Conservation (phyloP, 192 early-diverging fungal species). For the Linnemannia elongata region DNA sequence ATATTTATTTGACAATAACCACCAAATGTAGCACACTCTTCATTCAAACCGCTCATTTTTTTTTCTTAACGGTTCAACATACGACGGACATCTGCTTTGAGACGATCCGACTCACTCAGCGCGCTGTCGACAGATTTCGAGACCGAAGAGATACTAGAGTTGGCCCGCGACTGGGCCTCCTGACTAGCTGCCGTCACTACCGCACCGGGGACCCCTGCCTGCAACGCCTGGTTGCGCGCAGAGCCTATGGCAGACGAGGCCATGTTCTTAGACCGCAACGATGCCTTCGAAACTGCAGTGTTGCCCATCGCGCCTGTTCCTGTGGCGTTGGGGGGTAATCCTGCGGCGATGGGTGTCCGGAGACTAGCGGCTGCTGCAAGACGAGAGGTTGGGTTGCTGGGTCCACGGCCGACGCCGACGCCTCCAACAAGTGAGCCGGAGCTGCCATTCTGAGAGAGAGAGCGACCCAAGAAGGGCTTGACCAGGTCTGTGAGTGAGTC, state of each 20-base stretch:
- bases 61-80: slow-evolving; percentile 42
- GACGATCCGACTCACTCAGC: slow-evolving; percentile 37
- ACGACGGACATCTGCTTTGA: slow-evolving; percentile 47
- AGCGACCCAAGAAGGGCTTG: slow-evolving; percentile 39
- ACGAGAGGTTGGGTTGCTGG: slow-evolving; percentile 23
- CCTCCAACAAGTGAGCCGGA: slow-evolving; percentile 17
- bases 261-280: slow-evolving; percentile 41
- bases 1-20: too few relatives aligned
- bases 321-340: slow-evolving; percentile 31
- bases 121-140: slow-evolving; percentile 39
- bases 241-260: slow-evolving; percentile 44
- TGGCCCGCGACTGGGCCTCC: slow-evolving; percentile 41
- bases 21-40: too few relatives aligned
- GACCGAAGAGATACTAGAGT: slow-evolving; percentile 40
- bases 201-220: slow-evolving; percentile 21
- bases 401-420: slow-evolving; percentile 27
- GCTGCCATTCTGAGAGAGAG: neutral
- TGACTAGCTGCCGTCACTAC: slow-evolving; percentile 37
- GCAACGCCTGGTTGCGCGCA: slow-evolving; percentile 37
- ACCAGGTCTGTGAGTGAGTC: slow-evolving; percentile 37
- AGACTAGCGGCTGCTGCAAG: slow-evolving; percentile 36
- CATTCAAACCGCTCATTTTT: too few relatives aligned
- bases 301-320: slow-evolving; percentile 46
- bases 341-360: slow-evolving; percentile 51
- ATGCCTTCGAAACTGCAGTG: slow-evolving; percentile 38